phyloP scores from a whole-genome alignment of 352 stramenopile genomes.

The Phytophthora palmivora region DNA sequence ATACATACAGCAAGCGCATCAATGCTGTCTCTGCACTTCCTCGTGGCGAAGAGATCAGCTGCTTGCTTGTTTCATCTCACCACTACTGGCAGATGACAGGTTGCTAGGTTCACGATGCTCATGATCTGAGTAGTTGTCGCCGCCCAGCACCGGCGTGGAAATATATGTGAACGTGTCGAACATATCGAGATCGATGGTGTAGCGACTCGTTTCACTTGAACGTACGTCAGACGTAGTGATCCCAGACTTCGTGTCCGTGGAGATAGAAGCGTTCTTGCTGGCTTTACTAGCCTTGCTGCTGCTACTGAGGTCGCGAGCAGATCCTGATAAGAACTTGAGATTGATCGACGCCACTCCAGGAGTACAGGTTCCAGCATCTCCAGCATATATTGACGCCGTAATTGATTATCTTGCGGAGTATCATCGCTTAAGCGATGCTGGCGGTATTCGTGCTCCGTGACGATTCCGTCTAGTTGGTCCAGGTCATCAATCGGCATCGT shows the following conservation, averaged over 20 bases:
- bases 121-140: slow-evolving; percentile 30
- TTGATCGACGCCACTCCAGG: slow-evolving; percentile 34
- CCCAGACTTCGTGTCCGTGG: slow-evolving; percentile 22
- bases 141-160: slow-evolving; percentile 56
- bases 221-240: slow-evolving; percentile 6
- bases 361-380: slow-evolving; percentile 39
- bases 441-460: slow-evolving; percentile 34
- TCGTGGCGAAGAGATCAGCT: slow-evolving; percentile 14
- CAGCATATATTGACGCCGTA: slow-evolving; percentile 28
- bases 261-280: slow-evolving; percentile 13
- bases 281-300: slow-evolving; percentile 36
- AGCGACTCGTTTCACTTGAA: slow-evolving; percentile 26
- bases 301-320: slow-evolving; percentile 23
- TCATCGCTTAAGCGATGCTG: slow-evolving; percentile 27
- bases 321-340: slow-evolving; percentile 34
- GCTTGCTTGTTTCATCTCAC: slow-evolving; percentile 27
- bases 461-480: slow-evolving; percentile 47
- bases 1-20: slow-evolving; percentile 25
- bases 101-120: slow-evolving; percentile 38
- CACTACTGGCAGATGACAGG: slow-evolving; percentile 30
- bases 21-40: slow-evolving; percentile 20
- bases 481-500: slow-evolving; percentile 45
- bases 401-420: slow-evolving; percentile 2
- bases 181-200: slow-evolving; percentile 58
- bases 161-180: slow-evolving; percentile 62